Evolutionary conservation across 2,329 filamentous ascomycete genomes (phyloP).

Genomic region (Nannizziopsis barbatae): DNA sequence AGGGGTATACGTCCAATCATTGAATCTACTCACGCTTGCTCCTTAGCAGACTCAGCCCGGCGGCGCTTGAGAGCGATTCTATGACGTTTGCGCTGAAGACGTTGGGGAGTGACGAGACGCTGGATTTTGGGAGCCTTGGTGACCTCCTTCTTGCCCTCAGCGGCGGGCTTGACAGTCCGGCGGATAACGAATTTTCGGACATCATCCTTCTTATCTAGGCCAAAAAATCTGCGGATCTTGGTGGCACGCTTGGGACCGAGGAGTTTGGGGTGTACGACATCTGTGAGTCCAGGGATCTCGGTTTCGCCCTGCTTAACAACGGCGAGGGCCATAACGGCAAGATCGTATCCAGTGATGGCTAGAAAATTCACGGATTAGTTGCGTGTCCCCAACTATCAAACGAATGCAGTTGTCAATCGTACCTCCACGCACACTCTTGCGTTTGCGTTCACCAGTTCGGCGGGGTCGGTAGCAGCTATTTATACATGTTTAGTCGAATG

Average conservation of each 20-base stretch:
- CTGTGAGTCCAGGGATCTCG: constrained; percentile 92
- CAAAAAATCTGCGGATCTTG: constrained; percentile 99
- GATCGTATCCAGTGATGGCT: constrained; percentile 94
- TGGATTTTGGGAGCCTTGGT: constrained; percentile 99
- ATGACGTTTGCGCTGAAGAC: constrained; percentile 99
- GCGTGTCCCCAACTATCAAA: background rate
- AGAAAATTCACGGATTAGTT: constrained; percentile 9
- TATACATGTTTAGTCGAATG: constrained; percentile 9
- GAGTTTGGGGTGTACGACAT: constrained; percentile 96
- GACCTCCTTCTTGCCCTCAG: constrained; percentile 94
- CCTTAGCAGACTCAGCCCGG: constrained; percentile 92
- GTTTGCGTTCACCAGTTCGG: constrained; percentile 96
- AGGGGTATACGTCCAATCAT: background rate
- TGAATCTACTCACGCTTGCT: constrained; percentile 70
- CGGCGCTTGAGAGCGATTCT: constrained; percentile 96
- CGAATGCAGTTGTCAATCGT: constrained; percentile 15
- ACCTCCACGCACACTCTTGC: constrained; percentile 88
- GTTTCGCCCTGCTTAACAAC: constrained; percentile 96
- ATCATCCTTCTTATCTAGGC: constrained; percentile 99
- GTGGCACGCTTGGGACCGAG: constrained; percentile 98
- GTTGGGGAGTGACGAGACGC: constrained; percentile 97
- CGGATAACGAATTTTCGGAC: constrained; percentile 99
- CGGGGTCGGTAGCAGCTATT: constrained; percentile 88
- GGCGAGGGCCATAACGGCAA: constrained; percentile 85
- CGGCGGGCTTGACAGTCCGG: constrained; percentile 93